Evolutionary conservation across 768 basidiomycete genomes (phyloP).

Genomic region (Ephemerocybe angulata): DNA sequence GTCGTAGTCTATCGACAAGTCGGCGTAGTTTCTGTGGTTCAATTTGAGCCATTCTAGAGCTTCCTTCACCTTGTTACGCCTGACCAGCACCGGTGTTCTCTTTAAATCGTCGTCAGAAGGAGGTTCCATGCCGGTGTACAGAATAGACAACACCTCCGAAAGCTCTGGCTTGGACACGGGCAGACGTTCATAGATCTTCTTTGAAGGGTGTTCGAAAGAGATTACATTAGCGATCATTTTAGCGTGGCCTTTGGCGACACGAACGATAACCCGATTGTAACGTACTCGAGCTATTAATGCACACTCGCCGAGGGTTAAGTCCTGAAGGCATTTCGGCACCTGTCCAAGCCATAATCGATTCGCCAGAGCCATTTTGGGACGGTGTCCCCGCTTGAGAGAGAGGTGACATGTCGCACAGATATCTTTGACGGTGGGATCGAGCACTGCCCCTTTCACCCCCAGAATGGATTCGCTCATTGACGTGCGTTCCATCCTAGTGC

Average conservation of each 20-base stretch:
- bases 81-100: background rate
- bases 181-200: conserved; percentile 22
- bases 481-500: background rate
- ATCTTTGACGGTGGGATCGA: background rate
- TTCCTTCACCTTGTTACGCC: background rate
- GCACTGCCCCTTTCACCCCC: background rate
- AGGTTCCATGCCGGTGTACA: background rate
- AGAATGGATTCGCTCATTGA: background rate
- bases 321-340: conserved; percentile 22
- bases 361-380: conserved; percentile 18
- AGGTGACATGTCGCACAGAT: background rate
- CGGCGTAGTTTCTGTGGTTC: background rate
- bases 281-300: conserved; percentile 22
- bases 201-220: conserved; percentile 24
- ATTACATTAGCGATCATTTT: conserved; percentile 30
- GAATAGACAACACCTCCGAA: conserved; percentile 1
- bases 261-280: conserved; percentile 25
- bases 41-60: conserved; percentile 4
- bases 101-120: background rate
- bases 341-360: conserved; percentile 34
- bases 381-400: background rate
- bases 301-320: conserved; percentile 25
- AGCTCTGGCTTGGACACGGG: conserved; percentile 21
- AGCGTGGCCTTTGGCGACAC: conserved; percentile 20
- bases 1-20: background rate